Evolutionary conservation across 805 yeast species (phyloP), one percentile per base, ranked within the genome.

Genomic region (Monosporozyma aerobia): DNA sequence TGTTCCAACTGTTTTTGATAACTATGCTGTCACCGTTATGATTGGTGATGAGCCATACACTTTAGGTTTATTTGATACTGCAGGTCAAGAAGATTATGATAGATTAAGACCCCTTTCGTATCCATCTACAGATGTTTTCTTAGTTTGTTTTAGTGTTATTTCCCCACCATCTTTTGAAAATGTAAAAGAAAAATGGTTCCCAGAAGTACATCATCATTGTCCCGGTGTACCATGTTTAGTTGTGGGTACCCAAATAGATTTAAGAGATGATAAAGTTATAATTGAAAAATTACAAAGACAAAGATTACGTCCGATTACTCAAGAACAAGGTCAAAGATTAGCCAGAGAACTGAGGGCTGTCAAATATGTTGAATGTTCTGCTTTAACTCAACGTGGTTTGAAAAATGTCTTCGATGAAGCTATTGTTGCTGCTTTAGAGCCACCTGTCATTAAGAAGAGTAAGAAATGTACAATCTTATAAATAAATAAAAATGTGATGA

Each of bases 71-170:
- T 92, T 94, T 67, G 99, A 92, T 75, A 92, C 99, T 37, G 99
- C 99, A 30, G 99, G 99, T 50, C 99, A 92, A 77, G 99, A 92
- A 79, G 99, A 92, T 77, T 92, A 94, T 71, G 99, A 92, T 75
- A 82, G 99, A 68, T 77, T 92, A 67, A 87, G 99, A 74, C 99
- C 99, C 8, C 79, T 94, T 63, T 85, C 95, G 53, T 92, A 92
- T 71, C 98, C 99, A 16, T 94, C 95, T 51, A 94, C 99, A 5
- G 99, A 92, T 71, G 97, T 92, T 47, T 92, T 92, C 68, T 77
- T 92, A 61, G 96, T 92, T 54, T 94, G 99, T 73, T 92, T 94
- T 73, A 85, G 95, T 39, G 97, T 94, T 55, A 90, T 95, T 60
- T 90, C 96, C 13, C 99, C 98, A 35, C 95, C 99, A 39, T 85